Percentiles rank a stretch among this genome's conserved stretches.
Evolutionary conservation across 805 yeast species (phyloP).

Genomic region (Pichia rugopelliculosa): DNA sequence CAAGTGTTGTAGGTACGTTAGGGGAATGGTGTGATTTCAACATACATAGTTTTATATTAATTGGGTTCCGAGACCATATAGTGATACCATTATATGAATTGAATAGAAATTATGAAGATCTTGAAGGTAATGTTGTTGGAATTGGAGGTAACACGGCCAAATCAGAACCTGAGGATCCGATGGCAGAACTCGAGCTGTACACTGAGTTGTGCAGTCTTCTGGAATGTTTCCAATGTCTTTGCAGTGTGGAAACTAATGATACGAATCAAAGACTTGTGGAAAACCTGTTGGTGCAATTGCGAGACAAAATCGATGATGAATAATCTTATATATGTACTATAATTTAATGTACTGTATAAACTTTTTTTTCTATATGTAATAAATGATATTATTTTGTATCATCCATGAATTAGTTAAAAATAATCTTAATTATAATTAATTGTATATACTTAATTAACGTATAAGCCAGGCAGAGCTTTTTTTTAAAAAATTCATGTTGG

Average conservation of each 20-base stretch:
- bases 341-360: too few relatives aligned
- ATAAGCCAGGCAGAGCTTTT: too few relatives aligned
- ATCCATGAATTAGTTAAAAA: too few relatives aligned
- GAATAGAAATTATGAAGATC: slow-evolving; percentile 24
- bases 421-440: too few relatives aligned
- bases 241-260: slow-evolving; percentile 45
- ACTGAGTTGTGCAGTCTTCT: slow-evolving; percentile 17
- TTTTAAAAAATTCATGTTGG: background rate
- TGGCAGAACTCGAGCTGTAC: background rate
- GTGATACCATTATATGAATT: slow-evolving; percentile 47
- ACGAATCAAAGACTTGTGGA: slow-evolving; percentile 55
- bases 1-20: slow-evolving; percentile 8
- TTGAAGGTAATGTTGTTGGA: slow-evolving; percentile 11
- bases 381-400: too few relatives aligned
- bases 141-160: background rate
- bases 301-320: background rate
- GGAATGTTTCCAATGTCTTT: slow-evolving; percentile 57
- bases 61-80: slow-evolving; percentile 45
- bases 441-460: too few relatives aligned
- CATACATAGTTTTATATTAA: slow-evolving; percentile 34
- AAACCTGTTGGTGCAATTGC: slow-evolving; percentile 30
- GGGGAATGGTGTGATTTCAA: slow-evolving; percentile 20
- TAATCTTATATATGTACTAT: too few relatives aligned
- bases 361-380: too few relatives aligned
- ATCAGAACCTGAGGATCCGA: background rate